Evolutionary conservation across 148 eudicot genomes (phyloP).

Genomic region (Rhododendron henanense): DNA sequence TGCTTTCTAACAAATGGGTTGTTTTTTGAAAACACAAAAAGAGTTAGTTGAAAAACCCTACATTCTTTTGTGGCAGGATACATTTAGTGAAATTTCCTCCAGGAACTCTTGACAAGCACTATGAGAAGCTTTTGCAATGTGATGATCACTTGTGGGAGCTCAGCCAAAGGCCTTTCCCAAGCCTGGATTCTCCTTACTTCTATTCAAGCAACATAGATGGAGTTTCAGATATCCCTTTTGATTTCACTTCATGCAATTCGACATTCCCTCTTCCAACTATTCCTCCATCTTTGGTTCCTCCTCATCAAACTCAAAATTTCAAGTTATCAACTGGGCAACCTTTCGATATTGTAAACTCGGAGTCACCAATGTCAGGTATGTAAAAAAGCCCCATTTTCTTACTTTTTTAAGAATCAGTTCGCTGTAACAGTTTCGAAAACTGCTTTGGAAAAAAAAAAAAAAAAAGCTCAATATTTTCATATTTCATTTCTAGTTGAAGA

Average conservation of each 20-base stretch:
- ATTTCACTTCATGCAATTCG: background rate
- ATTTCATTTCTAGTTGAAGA: background rate
- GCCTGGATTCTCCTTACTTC: slow-evolving; percentile 10
- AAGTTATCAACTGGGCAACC: background rate
- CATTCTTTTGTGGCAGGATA: slow-evolving; percentile 13
- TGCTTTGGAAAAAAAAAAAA: background rate
- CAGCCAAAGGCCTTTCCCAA: slow-evolving; percentile 14
- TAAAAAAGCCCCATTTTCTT: background rate
- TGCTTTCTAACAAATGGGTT: background rate
- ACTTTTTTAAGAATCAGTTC: background rate
- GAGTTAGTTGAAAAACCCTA: background rate
- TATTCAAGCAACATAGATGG: background rate
- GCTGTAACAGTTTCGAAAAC: background rate
- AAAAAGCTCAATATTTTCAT: background rate
- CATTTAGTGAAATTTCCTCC: slow-evolving; percentile 28
- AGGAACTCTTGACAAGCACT: slow-evolving; percentile 27
- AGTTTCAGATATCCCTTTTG: background rate
- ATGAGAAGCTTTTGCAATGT: slow-evolving; percentile 29
- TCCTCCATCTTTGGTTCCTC: background rate
- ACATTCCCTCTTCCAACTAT: background rate
- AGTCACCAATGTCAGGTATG: background rate
- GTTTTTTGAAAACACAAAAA: background rate
- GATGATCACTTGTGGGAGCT: slow-evolving; percentile 17
- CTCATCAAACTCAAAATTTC: background rate
- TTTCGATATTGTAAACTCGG: background rate